Percentiles rank a stretch among this genome's conserved stretches.
These are phyloP conservation scores for Chlorella sp. DNA, from an alignment of 139 green algal species.

Conservation along the genomic window DNA sequence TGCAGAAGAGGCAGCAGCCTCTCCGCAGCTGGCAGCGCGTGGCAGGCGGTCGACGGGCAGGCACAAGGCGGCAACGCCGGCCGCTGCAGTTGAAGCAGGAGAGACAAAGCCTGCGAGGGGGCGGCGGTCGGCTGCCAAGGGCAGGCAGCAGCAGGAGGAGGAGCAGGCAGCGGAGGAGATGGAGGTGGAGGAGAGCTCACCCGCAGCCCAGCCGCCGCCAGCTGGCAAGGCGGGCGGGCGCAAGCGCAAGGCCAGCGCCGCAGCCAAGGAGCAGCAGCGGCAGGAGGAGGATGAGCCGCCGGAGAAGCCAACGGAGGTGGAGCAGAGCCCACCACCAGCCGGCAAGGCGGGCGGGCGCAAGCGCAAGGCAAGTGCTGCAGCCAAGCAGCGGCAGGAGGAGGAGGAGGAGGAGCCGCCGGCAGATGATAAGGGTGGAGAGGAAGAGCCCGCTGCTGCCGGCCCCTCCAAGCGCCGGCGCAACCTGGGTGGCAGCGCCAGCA, in stretches of 20 bases:
- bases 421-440: background rate
- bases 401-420: background rate
- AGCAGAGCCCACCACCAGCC: background rate
- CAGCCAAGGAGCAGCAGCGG: background rate
- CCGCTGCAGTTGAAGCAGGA: background rate
- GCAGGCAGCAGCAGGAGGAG: background rate
- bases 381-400: background rate
- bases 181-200: background rate
- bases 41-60: background rate
- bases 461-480: slow-evolving; percentile 14
- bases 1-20: background rate
- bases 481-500: background rate
- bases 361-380: background rate
- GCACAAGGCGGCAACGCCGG: background rate
- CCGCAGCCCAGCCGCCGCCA: background rate
- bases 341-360: background rate
- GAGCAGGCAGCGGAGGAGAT: background rate
- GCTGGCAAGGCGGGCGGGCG: background rate
- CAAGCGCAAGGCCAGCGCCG: background rate
- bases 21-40: background rate
- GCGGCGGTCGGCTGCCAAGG: background rate
- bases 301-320: background rate
- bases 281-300: background rate
- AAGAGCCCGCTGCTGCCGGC: background rate
- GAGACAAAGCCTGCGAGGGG: background rate